Evolutionary conservation across 1,139 yeast genomes (phyloP), one percentile per base, ranked within the genome.

Genomic region (Kodamaea sp.): DNA sequence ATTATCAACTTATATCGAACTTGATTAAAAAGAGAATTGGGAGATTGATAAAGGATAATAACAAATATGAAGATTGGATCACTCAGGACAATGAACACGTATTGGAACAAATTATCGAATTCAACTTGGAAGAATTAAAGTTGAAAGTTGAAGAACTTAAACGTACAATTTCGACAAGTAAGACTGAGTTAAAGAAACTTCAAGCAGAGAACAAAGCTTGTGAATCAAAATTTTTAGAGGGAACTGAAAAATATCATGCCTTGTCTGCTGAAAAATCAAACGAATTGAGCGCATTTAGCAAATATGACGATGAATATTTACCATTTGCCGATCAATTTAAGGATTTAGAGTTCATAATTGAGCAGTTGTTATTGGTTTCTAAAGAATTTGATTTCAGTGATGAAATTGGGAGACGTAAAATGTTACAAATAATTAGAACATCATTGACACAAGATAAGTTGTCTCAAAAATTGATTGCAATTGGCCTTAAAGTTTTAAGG

Each of bases 371-470:
- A 30, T 62, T 70, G 7, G 76, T 88, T 29, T 82, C 92, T 0
- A 75, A 75, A 32, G 78, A 78, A 29, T 85, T 83, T 55, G 98
- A 92, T 57, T 88, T 79, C 53, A 84, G 90, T 48, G 98, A 92
- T 63, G 97, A 90, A 58, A 78, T 86, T 37, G 97, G 97, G 6
- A 78, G 97, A 55, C 75, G 96, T 56, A 79, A 81, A 36, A 83
- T 88, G 80, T 63, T 88, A 33, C 84, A 80, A 39, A 75, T 84
- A 5, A 72, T 89, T 11, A 77, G 96, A 61, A 68, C 78, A 25
- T 67, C 81, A 8, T 62, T 84, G 42, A 67, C 79, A 1, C 70
- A 75, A 36, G 82, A 78, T 40, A 70, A 73, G 12, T 63, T 86
- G 23, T 52, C 69, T 1, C 86, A 81, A 34, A 58, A 67, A 2